Conservation (phyloP, 2,329 filamentous ascomycete genomes). For the Epichloe amarillans region DNA sequence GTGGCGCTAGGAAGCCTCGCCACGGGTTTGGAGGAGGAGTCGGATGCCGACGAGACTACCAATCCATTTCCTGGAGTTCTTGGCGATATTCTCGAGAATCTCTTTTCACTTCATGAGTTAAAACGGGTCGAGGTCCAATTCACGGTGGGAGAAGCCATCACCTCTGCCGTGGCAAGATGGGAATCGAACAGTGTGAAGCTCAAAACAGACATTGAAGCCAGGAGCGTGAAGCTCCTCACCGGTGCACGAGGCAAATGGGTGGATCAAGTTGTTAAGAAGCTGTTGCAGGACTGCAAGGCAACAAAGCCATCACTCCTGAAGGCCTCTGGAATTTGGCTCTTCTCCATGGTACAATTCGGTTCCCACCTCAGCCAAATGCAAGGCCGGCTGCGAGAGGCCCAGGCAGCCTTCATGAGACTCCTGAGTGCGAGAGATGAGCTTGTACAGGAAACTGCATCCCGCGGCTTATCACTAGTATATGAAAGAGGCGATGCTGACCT, state of each 20-base stretch:
- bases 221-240: constrained; percentile 20
- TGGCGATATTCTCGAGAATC: constrained; percentile 45
- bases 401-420: constrained; percentile 77
- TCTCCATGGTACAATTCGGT: constrained; percentile 83
- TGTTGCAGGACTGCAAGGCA: constrained; percentile 64
- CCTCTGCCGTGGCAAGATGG: constrained; percentile 68
- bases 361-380: constrained; percentile 67
- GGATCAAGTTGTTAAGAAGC: constrained; percentile 50
- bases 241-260: constrained; percentile 30
- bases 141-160: constrained; percentile 76
- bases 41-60: not conserved
- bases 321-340: constrained; percentile 88
- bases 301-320: constrained; percentile 85
- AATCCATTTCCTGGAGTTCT: constrained; percentile 25
- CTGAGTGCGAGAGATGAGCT: constrained; percentile 83
- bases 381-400: constrained; percentile 59
- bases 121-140: constrained; percentile 83
- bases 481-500: constrained; percentile 75
- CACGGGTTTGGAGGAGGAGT: constrained; percentile 36
- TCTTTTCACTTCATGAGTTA: constrained; percentile 71
- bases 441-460: constrained; percentile 87
- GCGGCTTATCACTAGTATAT: constrained; percentile 84
- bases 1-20: constrained; percentile 66
- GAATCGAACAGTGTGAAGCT: constrained; percentile 65
- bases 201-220: constrained; percentile 58